A percentile compares a stretch with the other conserved stretches of the same genome.
Conservation (phyloP, 495 filamentous ascomycete genomes). For the Lophiotrema nucula region DNA sequence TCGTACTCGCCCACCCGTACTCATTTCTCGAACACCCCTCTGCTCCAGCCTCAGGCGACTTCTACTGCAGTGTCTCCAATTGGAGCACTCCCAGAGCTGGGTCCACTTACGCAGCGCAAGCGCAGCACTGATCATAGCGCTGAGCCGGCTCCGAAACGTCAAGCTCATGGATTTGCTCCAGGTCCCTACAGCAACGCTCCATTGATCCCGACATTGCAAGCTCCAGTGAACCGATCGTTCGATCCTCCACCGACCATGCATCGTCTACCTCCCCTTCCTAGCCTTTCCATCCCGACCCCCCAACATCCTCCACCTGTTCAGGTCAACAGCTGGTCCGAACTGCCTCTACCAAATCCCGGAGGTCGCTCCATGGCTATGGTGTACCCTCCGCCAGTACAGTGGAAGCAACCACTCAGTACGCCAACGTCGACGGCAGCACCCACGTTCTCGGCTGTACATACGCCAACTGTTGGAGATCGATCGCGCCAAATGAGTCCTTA, state of each 20-base stretch:
- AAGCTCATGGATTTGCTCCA: constrained; percentile 27
- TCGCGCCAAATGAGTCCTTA: constrained; percentile 43
- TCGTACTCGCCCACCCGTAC: constrained; percentile 34
- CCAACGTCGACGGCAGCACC: constrained; percentile 53
- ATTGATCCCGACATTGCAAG: constrained; percentile 33
- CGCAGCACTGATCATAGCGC: constrained; percentile 65
- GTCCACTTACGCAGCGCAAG: constrained; percentile 58
- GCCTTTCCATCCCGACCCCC: constrained; percentile 45
- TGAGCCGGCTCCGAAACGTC: constrained; percentile 70
- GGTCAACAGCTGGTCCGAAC: constrained; percentile 36
- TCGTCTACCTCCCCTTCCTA: constrained; percentile 59
- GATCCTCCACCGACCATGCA: constrained; percentile 40
- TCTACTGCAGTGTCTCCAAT: constrained; percentile 53
- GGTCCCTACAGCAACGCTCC: constrained; percentile 37
- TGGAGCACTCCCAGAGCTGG: constrained; percentile 49
- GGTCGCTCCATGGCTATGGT: constrained; percentile 61
- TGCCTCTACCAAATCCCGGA: constrained; percentile 49
- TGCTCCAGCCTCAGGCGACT: constrained; percentile 43
- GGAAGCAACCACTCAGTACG: constrained; percentile 47
- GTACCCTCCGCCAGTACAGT: constrained; percentile 51
- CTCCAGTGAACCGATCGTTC: constrained; percentile 15
- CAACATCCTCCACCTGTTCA: constrained; percentile 37
- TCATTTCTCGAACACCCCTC: constrained; percentile 39
- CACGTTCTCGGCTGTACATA: constrained; percentile 44
- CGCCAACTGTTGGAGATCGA: constrained; percentile 31